Evolutionary conservation across 2,329 filamentous ascomycete species (phyloP).

Genomic region (Calycina herbarum): DNA sequence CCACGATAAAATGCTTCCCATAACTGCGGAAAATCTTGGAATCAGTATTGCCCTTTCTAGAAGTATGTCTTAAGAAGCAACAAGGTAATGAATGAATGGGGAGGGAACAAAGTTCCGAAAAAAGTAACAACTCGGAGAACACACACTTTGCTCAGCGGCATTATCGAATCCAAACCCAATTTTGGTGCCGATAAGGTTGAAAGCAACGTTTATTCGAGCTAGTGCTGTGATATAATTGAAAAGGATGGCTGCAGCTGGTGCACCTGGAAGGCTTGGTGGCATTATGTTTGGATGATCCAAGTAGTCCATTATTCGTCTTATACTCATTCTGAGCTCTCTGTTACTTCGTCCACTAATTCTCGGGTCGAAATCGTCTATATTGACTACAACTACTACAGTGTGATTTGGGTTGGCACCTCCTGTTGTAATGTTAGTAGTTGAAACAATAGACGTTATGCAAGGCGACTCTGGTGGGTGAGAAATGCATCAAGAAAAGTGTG

Average conservation of each 20-base stretch:
- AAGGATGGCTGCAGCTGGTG: background rate
- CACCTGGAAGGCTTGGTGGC: background rate
- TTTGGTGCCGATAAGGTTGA: background rate
- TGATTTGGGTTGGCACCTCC: background rate
- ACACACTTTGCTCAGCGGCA: background rate
- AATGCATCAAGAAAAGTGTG: background rate
- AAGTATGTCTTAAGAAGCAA: too few species aligned
- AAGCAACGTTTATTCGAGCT: background rate
- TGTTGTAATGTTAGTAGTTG: background rate
- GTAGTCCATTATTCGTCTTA: background rate
- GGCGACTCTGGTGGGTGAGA: background rate
- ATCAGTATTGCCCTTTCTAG: too few species aligned
- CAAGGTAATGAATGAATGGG: too few species aligned
- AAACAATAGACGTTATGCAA: background rate
- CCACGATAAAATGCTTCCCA: background rate
- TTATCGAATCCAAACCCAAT: background rate
- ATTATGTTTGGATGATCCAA: background rate
- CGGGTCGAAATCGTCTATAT: background rate
- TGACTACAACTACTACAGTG: background rate
- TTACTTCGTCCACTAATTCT: background rate
- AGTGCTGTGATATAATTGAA: too few species aligned
- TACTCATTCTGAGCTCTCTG: background rate
- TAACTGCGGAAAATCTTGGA: background rate
- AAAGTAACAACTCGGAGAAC: too few species aligned
- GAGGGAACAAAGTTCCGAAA: too few species aligned